Evolutionary conservation across 176 grass and related monocot species (phyloP).

Genomic region (Avena atlantica): DNA sequence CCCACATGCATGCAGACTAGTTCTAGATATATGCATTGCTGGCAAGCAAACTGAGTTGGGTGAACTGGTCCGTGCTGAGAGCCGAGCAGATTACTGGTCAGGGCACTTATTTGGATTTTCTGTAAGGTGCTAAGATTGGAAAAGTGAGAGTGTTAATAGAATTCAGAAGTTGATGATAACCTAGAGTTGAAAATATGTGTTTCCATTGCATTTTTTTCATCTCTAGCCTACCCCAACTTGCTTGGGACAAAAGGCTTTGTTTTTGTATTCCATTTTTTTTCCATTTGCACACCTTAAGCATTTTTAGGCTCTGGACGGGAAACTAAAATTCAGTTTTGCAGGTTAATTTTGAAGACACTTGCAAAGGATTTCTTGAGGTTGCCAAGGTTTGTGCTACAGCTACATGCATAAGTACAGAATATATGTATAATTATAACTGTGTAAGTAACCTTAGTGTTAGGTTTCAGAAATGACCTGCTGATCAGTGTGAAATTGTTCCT

Average conservation of each 20-base stretch:
- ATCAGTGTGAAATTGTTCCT: constrained; percentile 29
- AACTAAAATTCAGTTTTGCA: constrained; percentile 52
- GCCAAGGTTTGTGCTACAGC: constrained; percentile 84
- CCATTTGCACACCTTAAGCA: constrained; percentile 3
- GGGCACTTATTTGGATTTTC: constrained; percentile 28
- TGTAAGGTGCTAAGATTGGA: neutral
- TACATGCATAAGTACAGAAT: constrained; percentile 39
- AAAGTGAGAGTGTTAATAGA: constrained; percentile 13
- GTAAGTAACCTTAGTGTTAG: constrained; percentile 27
- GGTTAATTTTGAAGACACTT: constrained; percentile 99
- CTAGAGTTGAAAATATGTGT: constrained; percentile 35
- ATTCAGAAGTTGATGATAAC: constrained; percentile 12
- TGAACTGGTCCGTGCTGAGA: constrained; percentile 5
- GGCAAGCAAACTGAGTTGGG: constrained; percentile 22
- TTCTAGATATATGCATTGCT: constrained; percentile 15
- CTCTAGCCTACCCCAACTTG: neutral
- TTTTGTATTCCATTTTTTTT: constrained; percentile 25
- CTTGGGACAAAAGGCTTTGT: neutral
- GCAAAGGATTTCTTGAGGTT: constrained; percentile 99
- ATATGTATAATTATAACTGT: constrained; percentile 37
- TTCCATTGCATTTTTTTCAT: constrained; percentile 20
- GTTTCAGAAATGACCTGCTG: constrained; percentile 37
- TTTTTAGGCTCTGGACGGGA: constrained; percentile 35
- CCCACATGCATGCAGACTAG: neutral
- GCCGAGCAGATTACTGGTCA: neutral